Base-by-base conservation (phyloP, 805 yeast species). In the Nakazawaea holstii region DNA sequence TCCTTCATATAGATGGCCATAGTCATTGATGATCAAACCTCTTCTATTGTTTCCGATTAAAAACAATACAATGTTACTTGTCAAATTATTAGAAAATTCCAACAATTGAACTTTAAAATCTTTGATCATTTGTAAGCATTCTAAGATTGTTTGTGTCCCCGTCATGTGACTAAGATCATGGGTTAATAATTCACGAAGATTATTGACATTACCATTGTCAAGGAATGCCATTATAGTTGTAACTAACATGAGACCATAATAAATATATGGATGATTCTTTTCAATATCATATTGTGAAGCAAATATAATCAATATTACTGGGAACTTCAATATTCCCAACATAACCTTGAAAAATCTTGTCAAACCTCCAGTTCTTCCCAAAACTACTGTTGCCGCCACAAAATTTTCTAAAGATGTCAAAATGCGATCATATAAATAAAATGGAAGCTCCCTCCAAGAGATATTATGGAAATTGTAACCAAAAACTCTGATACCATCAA, bases 401-500 rank as follows among this genome's bases (percentile, higher is more conserved):
- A 46, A 46, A 28, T 35, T 45, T 8, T 36, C 30, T 3, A 41
- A 6, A 15, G 30, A 35, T 4, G n/a, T 20, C 9, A 32, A 8
- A 8, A 30, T 6, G 15, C 36, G 15, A 9, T 46, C 45, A 24
- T 37, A 32, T 13, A 43, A 4, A 26, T 28, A 48, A 7, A 27
- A 17, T 30, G 50, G 50, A 8, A 48, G 27, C n/a, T 48, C 47
- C 20, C 41, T 30, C 50, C 50, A 48, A 6, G 43, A 29, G 2
- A 47, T 32, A 14, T 37, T 24, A 17, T 41, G 35, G 40, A 47
- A 47, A 35, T 48, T 41, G 24, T 17, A 29, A 4, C 50, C 50
- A 39, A 48, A 48, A n/a, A 48, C 36, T 27, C 50, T 37, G 30
- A 47, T 47, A 3, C 50, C 50, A 31, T 48, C 40, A 26, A 42